Evolutionary conservation across 352 stramenopile species (phyloP).

Genomic region (Peronospora farinosa): DNA sequence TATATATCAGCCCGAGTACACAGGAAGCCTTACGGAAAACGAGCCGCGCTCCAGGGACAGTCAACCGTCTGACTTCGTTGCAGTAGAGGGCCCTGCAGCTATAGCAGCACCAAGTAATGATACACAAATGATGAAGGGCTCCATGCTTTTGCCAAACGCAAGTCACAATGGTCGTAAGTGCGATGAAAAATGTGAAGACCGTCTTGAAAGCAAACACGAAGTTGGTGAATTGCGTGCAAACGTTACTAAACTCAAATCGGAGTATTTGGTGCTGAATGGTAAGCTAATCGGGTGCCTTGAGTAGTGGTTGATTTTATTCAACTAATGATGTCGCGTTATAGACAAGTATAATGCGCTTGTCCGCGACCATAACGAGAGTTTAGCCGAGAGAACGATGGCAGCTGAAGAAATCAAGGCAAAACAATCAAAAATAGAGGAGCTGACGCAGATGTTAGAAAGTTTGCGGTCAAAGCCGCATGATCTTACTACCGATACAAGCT

Average conservation of each 20-base stretch:
- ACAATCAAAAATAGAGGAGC: conserved; percentile 31
- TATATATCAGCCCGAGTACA: conserved; percentile 16
- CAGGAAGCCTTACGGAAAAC: conserved; percentile 11
- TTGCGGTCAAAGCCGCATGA: conserved; percentile 11
- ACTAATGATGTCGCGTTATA: conserved; percentile 8
- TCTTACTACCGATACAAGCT: not conserved
- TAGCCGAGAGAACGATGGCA: conserved; percentile 5
- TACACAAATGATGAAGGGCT: not conserved
- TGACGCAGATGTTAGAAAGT: conserved; percentile 30
- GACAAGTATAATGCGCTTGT: conserved; percentile 29
- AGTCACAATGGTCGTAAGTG: not conserved
- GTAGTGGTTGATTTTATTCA: not conserved
- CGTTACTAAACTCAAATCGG: conserved; percentile 14
- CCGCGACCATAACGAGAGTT: conserved; percentile 13
- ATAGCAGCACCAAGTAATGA: conserved; percentile 1
- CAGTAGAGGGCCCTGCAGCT: conserved; percentile 2
- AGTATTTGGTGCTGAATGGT: conserved; percentile 22
- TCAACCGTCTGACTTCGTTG: not conserved
- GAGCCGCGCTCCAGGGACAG: not conserved
- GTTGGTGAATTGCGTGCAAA: conserved; percentile 13
- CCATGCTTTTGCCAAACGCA: not conserved
- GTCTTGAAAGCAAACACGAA: conserved; percentile 1
- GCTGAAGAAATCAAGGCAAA: conserved; percentile 25
- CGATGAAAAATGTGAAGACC: not conserved
- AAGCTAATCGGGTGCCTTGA: not conserved